Conservation (phyloP, 768 basidiomycete species). For the Cystobasidium tubakii region DNA sequence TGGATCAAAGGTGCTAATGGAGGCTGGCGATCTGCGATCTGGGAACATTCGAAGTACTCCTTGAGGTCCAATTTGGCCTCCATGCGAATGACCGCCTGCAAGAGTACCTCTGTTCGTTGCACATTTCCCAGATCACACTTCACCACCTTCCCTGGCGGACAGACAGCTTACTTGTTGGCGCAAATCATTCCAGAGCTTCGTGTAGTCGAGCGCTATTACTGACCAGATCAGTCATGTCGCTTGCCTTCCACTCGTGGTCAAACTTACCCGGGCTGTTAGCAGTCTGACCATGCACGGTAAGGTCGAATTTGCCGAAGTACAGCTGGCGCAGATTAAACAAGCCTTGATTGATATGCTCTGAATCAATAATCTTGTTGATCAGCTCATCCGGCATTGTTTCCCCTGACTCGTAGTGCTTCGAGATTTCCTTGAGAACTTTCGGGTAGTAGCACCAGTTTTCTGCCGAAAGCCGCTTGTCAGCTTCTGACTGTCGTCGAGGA, state of each 20-base stretch:
- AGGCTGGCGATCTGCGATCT: no score
- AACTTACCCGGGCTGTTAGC: slow-evolving; percentile 39
- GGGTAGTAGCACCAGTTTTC: slow-evolving; percentile 65
- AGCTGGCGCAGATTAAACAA: slow-evolving; percentile 74
- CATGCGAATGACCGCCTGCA: no score
- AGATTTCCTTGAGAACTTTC: slow-evolving; percentile 68
- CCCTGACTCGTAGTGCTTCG: slow-evolving; percentile 70
- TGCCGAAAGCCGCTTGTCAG: background rate
- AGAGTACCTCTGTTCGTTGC: no score
- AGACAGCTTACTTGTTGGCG: slow-evolving; percentile 56
- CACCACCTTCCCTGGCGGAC: no score
- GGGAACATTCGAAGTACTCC: no score
- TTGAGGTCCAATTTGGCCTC: no score
- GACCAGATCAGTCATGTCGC: slow-evolving; percentile 30
- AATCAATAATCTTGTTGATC: slow-evolving; percentile 73
- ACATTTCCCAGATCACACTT: no score
- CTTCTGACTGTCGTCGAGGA: background rate
- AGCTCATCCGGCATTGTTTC: slow-evolving; percentile 65
- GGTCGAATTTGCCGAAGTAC: slow-evolving; percentile 75
- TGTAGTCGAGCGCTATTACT: slow-evolving; percentile 58
- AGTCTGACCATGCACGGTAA: slow-evolving; percentile 59
- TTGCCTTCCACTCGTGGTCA: background rate
- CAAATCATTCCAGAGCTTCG: slow-evolving; percentile 69
- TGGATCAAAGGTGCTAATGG: no score
- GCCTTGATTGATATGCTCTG: slow-evolving; percentile 56